A percentile compares a stretch with the other conserved stretches of the same genome.
phyloP scores from a whole-genome alignment of 768 basidiomycete genomes.

The Leccinellum luteum region DNA sequence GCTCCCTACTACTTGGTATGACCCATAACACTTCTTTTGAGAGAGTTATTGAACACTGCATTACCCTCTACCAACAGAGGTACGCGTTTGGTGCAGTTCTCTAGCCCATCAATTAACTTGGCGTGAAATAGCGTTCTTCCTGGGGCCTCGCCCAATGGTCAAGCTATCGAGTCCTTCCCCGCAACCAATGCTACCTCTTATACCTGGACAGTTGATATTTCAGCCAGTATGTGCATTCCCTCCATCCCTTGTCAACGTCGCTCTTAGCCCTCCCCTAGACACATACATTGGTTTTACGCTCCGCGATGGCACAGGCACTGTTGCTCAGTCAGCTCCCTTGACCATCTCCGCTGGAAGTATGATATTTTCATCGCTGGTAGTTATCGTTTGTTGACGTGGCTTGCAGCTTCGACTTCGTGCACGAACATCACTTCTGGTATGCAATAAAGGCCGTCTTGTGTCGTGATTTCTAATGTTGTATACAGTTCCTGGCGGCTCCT shows the following conservation, averaged over 20 bases:
- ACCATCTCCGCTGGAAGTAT: constrained; percentile 47
- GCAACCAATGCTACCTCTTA: constrained; percentile 36
- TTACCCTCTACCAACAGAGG: constrained; percentile 34
- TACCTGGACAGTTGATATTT: constrained; percentile 56
- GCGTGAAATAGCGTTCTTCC: constrained; percentile 47
- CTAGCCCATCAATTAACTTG: not conserved
- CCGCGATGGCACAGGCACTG: constrained; percentile 55
- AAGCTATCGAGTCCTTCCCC: constrained; percentile 47
- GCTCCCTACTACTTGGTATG: constrained; percentile 67
- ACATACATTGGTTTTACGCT: constrained; percentile 55
- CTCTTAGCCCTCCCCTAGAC: constrained; percentile 29
- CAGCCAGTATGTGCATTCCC: constrained; percentile 36
- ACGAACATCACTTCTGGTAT: constrained; percentile 24
- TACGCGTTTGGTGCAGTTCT: constrained; percentile 8
- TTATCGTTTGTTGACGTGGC: constrained; percentile 10
- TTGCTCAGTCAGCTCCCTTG: constrained; percentile 52
- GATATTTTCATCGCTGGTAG: constrained; percentile 20
- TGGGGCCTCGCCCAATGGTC: constrained; percentile 43
- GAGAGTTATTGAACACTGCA: not conserved
- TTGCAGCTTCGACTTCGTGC: constrained; percentile 37
- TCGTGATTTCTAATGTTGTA: constrained; percentile 14
- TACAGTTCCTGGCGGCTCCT: constrained; percentile 20
- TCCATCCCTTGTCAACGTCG: not conserved
- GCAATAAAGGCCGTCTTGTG: constrained; percentile 16
- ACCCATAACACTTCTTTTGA: constrained; percentile 8